Evolutionary conservation across 306 rosid species (phyloP).

Genomic region (Gleditsia sinensis): DNA sequence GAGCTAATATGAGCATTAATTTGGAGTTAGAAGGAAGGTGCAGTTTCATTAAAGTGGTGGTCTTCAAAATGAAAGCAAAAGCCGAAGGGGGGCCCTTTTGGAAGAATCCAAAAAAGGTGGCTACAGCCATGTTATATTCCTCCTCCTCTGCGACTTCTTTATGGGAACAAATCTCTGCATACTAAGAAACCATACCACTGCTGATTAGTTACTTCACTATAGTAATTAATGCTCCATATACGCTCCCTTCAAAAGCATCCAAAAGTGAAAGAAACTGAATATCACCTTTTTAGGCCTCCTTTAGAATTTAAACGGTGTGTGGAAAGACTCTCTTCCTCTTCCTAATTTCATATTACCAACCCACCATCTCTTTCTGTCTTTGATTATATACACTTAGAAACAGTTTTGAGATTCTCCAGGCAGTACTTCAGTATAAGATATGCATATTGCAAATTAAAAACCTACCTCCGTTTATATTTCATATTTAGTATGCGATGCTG

Average conservation of each 20-base stretch:
- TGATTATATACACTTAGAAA: constrained; percentile 17
- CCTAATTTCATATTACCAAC: constrained; percentile 36
- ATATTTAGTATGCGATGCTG: not conserved
- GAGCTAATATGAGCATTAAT: no score
- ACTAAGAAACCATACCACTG: constrained; percentile 22
- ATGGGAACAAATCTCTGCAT: constrained; percentile 68
- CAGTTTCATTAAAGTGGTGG: constrained; percentile 19
- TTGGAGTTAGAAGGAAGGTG: constrained; percentile 20
- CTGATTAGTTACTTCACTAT: not conserved
- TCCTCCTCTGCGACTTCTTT: constrained; percentile 70
- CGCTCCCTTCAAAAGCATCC: constrained; percentile 49
- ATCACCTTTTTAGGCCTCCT: constrained; percentile 60
- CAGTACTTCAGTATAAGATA: not conserved
- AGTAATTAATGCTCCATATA: not conserved
- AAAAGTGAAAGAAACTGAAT: constrained; percentile 61
- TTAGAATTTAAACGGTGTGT: constrained; percentile 42
- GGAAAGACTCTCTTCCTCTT: constrained; percentile 45
- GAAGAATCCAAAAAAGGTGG: constrained; percentile 70
- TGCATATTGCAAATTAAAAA: no score
- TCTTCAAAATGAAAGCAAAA: constrained; percentile 18
- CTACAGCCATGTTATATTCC: constrained; percentile 59
- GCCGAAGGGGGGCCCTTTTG: constrained; percentile 35
- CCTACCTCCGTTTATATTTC: not conserved
- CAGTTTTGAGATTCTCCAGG: constrained; percentile 31
- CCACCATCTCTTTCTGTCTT: constrained; percentile 38